Base-by-base conservation (phyloP, 192 early-diverging fungal species). In the Rhizoclosmatium sp. region DNA sequence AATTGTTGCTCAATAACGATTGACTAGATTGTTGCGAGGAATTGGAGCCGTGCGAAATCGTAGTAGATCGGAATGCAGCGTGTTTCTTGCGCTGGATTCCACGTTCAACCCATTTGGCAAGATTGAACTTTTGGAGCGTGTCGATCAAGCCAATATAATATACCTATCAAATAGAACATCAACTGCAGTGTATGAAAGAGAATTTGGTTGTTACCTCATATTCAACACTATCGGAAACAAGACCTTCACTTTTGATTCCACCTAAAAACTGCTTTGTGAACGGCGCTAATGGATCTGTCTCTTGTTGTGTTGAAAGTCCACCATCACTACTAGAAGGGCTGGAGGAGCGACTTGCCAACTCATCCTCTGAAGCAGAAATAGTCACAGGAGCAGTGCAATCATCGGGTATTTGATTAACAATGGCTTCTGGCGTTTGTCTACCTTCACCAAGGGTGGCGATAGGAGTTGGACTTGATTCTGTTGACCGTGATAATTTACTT, bases 131-230 rank as follows among this genome's bases (percentile, higher is more conserved):
- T 81, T 85, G 84, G 41, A 85, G 80, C 42, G 68, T 58, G 51
- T 85, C 84, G 59, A 85, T 85, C 39, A 85, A 59, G 12, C 84
- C 84, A 41, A 85, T 54, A 70, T 69, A 85, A 59, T 85, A 85
- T 41, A 85, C 75, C 78, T 81, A 47, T 21, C 5, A 7, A 40
- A 62, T 7, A 40, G 23, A 21, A 62, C 21, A 62, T 31, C 7
- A 62, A 40, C 9, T 21, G 23, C 14, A 21, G 4, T 62, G 14
- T 31, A 4, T 19, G 60, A 40, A 40, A 40, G 21, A 62, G 54
- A 56, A 56, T 56, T 56, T 56, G 31, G 67, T 5, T 31, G 14
- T 51, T 72, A 69, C 67, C 61, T 76, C 75, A 47, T 49, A 67
- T 40, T 76, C 75, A 3, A 67, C 49, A 5, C 9, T 31, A 21